Percentiles rank a stretch among this genome's conserved stretches.
Evolutionary conservation across 2,329 filamentous ascomycete species (phyloP).

Genomic region (Aspergillus sp.): DNA sequence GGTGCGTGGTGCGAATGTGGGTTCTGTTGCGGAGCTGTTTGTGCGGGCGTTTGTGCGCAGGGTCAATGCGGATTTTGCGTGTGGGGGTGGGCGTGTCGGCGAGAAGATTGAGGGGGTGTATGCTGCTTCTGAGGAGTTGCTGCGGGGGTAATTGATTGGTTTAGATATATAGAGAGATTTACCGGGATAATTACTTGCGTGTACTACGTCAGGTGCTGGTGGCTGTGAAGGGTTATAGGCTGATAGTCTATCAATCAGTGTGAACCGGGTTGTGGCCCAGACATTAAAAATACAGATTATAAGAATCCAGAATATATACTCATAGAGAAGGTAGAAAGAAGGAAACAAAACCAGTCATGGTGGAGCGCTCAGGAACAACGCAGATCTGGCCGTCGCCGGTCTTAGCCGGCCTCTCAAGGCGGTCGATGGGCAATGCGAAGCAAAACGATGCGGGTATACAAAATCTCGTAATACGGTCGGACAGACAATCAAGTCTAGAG

Average conservation of each 20-base stretch:
- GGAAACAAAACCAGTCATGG: conserved; percentile 11
- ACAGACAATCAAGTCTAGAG: conserved; percentile 23
- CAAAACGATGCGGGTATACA: conserved; percentile 16
- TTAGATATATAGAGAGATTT: too few relatives aligned
- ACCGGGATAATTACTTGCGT: neutral
- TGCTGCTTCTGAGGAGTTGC: conserved; percentile 34
- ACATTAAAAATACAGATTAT: conserved; percentile 16
- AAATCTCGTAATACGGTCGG: neutral
- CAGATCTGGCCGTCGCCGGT: neutral
- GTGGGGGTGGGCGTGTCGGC: conserved; percentile 26
- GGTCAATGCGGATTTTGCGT: conserved; percentile 37
- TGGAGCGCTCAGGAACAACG: neutral
- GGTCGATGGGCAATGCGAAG: neutral
- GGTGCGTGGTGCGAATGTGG: conserved; percentile 24
- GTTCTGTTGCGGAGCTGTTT: conserved; percentile 42
- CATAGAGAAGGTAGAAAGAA: conserved; percentile 5
- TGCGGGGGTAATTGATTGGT: neutral
- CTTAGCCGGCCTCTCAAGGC: neutral
- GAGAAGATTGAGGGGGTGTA: conserved; percentile 43
- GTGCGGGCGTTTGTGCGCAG: conserved; percentile 39
- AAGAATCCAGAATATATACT: conserved; percentile 14
- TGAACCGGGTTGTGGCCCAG: neutral
- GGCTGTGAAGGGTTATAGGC: neutral
- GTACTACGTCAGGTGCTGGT: neutral
- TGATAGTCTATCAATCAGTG: neutral